These are phyloP conservation scores for Sapria himalayana DNA, from an alignment of 345 rosid genomes.

Conservation along the genomic window DNA sequence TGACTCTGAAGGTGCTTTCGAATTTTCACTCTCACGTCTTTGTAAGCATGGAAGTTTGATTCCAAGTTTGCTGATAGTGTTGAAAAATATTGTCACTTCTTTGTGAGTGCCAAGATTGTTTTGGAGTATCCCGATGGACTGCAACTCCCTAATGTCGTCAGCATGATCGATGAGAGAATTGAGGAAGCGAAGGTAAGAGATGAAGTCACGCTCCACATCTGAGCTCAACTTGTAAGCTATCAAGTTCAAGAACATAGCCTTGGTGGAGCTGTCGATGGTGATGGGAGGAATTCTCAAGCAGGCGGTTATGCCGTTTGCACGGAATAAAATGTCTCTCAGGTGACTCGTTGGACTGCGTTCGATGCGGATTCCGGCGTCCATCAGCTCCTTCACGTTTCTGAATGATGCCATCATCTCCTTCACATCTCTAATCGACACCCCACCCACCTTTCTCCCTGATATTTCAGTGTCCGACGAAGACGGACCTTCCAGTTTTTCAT, in stretches of 20 bases:
- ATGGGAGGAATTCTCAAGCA: conserved; percentile 4
- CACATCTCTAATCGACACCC: not conserved
- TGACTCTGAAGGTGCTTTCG: too few species aligned
- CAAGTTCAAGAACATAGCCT: conserved; percentile 5
- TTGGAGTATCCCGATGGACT: conserved; percentile 2
- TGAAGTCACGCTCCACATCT: not conserved
- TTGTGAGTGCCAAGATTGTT: conserved; percentile 8
- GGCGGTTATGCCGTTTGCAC: not conserved
- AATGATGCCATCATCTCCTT: too few species aligned
- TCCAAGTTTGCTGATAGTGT: conserved; percentile 4
- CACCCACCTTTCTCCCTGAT: too few species aligned
- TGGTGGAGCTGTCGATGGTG: conserved; percentile 3
- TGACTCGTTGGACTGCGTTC: not conserved
- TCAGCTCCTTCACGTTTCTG: conserved; percentile 6
- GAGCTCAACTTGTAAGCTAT: conserved; percentile 5
- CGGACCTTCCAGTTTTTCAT: too few species aligned
- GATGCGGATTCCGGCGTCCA: conserved; percentile 6
- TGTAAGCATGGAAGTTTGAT: not conserved
- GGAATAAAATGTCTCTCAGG: conserved; percentile 2
- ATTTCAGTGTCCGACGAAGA: not conserved
- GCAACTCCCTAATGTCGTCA: conserved; percentile 8
- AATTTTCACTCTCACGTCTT: not conserved
- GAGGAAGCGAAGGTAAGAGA: conserved; percentile 9
- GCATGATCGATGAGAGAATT: conserved; percentile 6
- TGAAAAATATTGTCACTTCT: conserved; percentile 6